Evolutionary conservation across 1,139 yeast species (phyloP).

Genomic region (Debaryomyces nepalensis): DNA sequence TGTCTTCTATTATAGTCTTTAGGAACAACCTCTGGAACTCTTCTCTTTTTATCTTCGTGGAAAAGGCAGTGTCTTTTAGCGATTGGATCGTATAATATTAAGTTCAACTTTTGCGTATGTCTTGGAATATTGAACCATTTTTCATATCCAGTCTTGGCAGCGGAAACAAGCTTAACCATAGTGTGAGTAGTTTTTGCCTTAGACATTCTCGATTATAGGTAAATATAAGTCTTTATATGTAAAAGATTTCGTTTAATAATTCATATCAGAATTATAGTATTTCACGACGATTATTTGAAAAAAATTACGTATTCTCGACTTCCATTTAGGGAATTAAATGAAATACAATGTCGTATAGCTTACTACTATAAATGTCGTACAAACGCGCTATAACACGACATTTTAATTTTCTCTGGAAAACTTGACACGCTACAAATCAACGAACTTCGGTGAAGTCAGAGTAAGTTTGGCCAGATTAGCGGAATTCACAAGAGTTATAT

Average conservation of each 20-base stretch:
- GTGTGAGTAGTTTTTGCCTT: conserved; percentile 50
- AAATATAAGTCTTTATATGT: not conserved
- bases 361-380: not conserved
- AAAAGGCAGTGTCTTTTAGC: conserved; percentile 79
- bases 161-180: conserved; percentile 65
- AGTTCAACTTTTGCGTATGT: conserved; percentile 75
- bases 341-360: not conserved
- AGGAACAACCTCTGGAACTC: conserved; percentile 66
- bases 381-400: conserved; percentile 9
- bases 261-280: not conserved
- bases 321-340: not conserved
- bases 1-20: conserved; percentile 64
- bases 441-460: not conserved
- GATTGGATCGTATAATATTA: conserved; percentile 86
- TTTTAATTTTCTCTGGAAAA: conserved; percentile 3
- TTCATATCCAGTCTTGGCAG: conserved; percentile 86
- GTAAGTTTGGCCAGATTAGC: not conserved
- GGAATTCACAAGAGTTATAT: not conserved
- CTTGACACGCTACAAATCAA: conserved; percentile 13
- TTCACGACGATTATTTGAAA: conserved; percentile 1
- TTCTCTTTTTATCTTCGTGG: conserved; percentile 84
- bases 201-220: conserved; percentile 40
- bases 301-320: not conserved
- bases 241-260: not conserved
- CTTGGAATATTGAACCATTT: conserved; percentile 84